phyloP scores from a whole-genome alignment of 192 early-diverging fungal genomes.

The Coemansia sp. region DNA sequence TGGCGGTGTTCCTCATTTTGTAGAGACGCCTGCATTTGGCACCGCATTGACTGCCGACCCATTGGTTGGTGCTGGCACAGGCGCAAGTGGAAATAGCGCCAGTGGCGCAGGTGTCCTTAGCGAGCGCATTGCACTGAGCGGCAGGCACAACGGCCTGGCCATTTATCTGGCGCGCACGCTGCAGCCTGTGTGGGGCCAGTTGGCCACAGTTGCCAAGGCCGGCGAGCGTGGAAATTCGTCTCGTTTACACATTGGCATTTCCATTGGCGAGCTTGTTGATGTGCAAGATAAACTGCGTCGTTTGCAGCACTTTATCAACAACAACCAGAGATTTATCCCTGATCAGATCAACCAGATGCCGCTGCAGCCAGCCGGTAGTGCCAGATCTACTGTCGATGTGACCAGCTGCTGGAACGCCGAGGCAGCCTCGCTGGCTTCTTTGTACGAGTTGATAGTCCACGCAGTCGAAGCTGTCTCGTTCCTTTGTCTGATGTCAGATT shows the following conservation, averaged over 20 bases:
- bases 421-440: slow-evolving; percentile 59
- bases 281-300: slow-evolving; percentile 47
- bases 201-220: slow-evolving; percentile 11
- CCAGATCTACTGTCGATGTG: slow-evolving; percentile 31
- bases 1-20: slow-evolving; percentile 47
- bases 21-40: slow-evolving; percentile 29
- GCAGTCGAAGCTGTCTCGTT: slow-evolving; percentile 69
- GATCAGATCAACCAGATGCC: slow-evolving; percentile 57
- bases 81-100: neutral
- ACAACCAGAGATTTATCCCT: slow-evolving; percentile 55
- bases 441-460: slow-evolving; percentile 59
- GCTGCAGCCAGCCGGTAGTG: slow-evolving; percentile 36
- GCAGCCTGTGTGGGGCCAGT: slow-evolving; percentile 70
- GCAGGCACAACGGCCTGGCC: slow-evolving; percentile 73
- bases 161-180: slow-evolving; percentile 74
- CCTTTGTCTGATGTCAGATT: slow-evolving; percentile 63
- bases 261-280: slow-evolving; percentile 30
- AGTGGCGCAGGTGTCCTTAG: neutral
- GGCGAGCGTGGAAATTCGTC: slow-evolving; percentile 5
- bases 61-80: neutral
- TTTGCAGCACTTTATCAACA: slow-evolving; percentile 54
- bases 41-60: neutral
- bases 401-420: slow-evolving; percentile 60
- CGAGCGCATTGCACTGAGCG: slow-evolving; percentile 59
- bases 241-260: slow-evolving; percentile 46